Percentiles rank a stretch among this genome's conserved stretches.
Evolutionary conservation across 495 filamentous ascomycete species (phyloP).

Genomic region (Penicillium goetzii): DNA sequence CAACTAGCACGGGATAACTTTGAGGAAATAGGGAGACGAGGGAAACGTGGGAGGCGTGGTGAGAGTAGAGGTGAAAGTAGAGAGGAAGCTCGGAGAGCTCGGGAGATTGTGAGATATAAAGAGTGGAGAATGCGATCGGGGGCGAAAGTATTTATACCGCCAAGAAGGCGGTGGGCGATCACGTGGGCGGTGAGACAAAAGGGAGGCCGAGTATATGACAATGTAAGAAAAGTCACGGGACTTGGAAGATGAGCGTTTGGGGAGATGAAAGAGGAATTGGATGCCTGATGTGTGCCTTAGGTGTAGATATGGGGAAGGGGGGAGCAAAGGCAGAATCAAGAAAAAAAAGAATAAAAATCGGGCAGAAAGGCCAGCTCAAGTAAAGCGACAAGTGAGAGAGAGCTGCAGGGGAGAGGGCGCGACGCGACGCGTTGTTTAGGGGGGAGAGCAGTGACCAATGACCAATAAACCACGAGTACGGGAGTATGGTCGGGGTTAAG

Average conservation of each 20-base stretch:
- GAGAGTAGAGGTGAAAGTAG: conserved; percentile 10
- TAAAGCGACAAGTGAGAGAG: conserved; percentile 14
- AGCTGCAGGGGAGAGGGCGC: conserved; percentile 21
- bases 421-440: conserved; percentile 39
- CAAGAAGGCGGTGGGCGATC: conserved; percentile 45
- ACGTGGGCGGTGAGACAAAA: conserved; percentile 43
- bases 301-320: conserved; percentile 18
- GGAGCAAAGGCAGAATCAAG: conserved; percentile 14
- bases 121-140: conserved; percentile 55
- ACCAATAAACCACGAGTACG: conserved; percentile 21
- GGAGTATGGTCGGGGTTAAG: conserved; percentile 4
- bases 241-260: conserved; percentile 25
- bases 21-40: neutral
- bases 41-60: neutral
- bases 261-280: conserved; percentile 16
- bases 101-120: conserved; percentile 32
- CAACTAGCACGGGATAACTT: conserved; percentile 18
- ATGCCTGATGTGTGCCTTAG: conserved; percentile 15
- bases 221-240: conserved; percentile 4
- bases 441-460: conserved; percentile 13
- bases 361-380: conserved; percentile 26
- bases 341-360: conserved; percentile 21
- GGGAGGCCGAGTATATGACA: conserved; percentile 12
- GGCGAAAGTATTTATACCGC: conserved; percentile 49
- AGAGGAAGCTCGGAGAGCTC: conserved; percentile 21